Percentiles rank a stretch among this genome's conserved stretches.
These are phyloP conservation scores for Amylocarpus encephaloides DNA, from an alignment of 2,329 filamentous ascomycete species.

Conservation along the genomic window DNA sequence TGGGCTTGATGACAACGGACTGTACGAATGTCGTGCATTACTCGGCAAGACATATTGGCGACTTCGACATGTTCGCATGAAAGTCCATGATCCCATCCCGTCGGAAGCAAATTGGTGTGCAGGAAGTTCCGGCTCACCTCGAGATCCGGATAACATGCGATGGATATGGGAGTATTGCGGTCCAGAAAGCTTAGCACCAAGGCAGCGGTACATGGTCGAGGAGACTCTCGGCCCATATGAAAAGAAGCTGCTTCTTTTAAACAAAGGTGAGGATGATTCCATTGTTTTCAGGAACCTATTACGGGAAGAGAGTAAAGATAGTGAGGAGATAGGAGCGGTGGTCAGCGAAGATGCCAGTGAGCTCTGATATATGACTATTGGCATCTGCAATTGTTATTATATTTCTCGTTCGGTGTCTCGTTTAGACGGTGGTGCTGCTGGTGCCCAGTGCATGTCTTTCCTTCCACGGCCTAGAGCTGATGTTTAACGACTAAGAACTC, in stretches of 20 bases:
- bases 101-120: constrained; percentile 30
- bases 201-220: constrained; percentile 42
- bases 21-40: constrained; percentile 42
- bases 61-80: constrained; percentile 19
- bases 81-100: constrained; percentile 30
- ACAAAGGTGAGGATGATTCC: constrained; percentile 23
- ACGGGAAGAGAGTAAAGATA: neutral
- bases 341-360: neutral
- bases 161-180: constrained; percentile 53
- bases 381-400: too few relatives aligned
- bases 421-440: too few relatives aligned
- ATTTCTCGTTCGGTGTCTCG: too few relatives aligned
- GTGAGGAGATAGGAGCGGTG: neutral
- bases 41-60: constrained; percentile 22
- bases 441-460: too few relatives aligned
- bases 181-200: constrained; percentile 36
- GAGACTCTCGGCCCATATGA: constrained; percentile 50
- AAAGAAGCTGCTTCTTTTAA: constrained; percentile 40
- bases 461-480: too few relatives aligned
- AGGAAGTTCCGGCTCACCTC: constrained; percentile 20
- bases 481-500: too few relatives aligned
- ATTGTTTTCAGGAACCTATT: neutral
- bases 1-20: constrained; percentile 32
- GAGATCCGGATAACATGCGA: constrained; percentile 33
- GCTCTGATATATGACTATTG: too few relatives aligned